Evolutionary conservation across 164 flowering plant genomes (phyloP), one percentile per base, ranked within the genome.

Genomic region (Piper longum): DNA sequence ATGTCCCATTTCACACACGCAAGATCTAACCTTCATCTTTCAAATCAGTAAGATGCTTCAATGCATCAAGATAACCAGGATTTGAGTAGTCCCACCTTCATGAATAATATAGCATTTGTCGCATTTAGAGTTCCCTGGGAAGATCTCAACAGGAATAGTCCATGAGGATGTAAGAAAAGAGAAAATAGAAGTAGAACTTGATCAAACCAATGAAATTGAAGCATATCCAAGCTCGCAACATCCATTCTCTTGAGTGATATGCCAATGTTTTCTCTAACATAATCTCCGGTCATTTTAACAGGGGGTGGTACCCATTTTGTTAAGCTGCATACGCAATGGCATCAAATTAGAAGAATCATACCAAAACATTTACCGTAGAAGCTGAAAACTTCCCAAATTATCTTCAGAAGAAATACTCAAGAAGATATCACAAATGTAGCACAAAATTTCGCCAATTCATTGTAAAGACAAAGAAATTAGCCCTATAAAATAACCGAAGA

Each of bases 231-330:
- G 64, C 83, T 73, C 62, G 85, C 67, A 76, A 93, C 96, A 76
- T 90, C 99, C 99, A 93, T 93, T 76, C 99, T 84, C 83, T 83
- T 93, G 62, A 87, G 70, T 63, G 97, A 93, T 67, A 86, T 74
- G 68, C 90, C 66, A 54, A 93, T 93, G 79, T 70, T 82, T 57
- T 84, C 78, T 54, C 82, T 70, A 16, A 93, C 95, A 68, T 54
- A 86, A 61, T 83, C 81, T 62, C 96, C 75, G 3, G 96, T 85
- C 95, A 93, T 93, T 81, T 90, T 93, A 60, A 93, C 97, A 1
- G 97, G 41, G 99, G 95, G 86, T 41, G 99, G 96, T 62, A 93
- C 99, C 99, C 99, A 93, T 77, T 93, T 93, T 19, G 99, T 93
- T 61, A 93, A 96, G 63, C 97, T 93, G 85, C 77, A 80, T 54